Evolutionary conservation across 441 rosid genomes (phyloP).

Genomic region (Bocquillonia castaneifolia): DNA sequence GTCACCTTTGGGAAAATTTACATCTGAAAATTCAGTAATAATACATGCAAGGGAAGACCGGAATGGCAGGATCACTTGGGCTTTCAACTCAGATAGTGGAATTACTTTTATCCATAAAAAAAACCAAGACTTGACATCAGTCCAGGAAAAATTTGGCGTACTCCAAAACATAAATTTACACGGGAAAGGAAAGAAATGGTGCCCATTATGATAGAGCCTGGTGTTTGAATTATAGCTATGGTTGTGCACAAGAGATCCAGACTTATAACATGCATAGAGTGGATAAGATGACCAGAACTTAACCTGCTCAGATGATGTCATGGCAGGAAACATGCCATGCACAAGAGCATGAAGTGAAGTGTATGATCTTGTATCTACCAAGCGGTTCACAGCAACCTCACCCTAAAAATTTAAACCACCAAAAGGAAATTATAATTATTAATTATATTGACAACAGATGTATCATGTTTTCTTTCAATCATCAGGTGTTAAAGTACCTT

Average conservation of each 20-base stretch:
- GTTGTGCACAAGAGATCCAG: not conserved
- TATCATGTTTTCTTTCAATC: not conserved
- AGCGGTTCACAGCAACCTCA: slow-evolving; percentile 75
- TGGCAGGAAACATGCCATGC: slow-evolving; percentile 80
- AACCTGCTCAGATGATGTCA: slow-evolving; percentile 65
- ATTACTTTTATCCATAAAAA: not conserved
- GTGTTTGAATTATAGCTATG: not conserved
- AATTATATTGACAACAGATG: not conserved
- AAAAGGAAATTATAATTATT: slow-evolving; percentile 15
- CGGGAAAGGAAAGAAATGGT: not conserved
- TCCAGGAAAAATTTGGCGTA: not conserved
- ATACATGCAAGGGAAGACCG: not conserved
- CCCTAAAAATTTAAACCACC: slow-evolving; percentile 52
- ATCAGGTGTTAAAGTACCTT: slow-evolving; percentile 48
- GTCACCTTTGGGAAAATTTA: not conserved
- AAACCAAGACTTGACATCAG: not conserved
- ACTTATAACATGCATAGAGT: not conserved
- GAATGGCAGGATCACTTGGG: not conserved
- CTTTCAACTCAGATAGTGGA: not conserved
- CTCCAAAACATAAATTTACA: not conserved
- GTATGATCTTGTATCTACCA: slow-evolving; percentile 75
- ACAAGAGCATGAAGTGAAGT: slow-evolving; percentile 77
- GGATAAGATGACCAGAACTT: slow-evolving; percentile 7
- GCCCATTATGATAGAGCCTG: not conserved
- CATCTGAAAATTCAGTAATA: not conserved